A percentile compares a stretch with the other conserved stretches of the same genome.
Conservation (phyloP, 2,329 filamentous ascomycete species). For the Botrytis medusae region DNA sequence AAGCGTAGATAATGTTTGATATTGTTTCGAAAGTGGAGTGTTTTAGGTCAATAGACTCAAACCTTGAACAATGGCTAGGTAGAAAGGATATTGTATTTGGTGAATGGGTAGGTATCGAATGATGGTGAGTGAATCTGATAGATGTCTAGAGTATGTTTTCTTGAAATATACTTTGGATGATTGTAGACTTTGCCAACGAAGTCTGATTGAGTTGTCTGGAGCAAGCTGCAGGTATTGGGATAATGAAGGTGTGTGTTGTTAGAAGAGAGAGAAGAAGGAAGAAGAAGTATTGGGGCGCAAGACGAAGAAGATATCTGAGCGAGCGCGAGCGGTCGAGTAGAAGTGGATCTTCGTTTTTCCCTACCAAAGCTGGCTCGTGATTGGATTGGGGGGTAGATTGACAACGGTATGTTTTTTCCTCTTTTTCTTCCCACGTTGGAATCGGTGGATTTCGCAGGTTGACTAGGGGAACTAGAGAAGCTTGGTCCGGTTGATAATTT, state of each 20-base stretch:
- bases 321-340: constrained; percentile 2
- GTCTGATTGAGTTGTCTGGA: constrained; percentile 11
- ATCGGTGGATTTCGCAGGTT: background rate
- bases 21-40: constrained; percentile 7
- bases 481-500: background rate
- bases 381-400: background rate
- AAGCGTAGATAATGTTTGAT: background rate
- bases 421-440: background rate
- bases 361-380: background rate
- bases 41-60: constrained; percentile 9
- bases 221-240: constrained; percentile 15
- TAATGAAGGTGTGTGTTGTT: constrained; percentile 8
- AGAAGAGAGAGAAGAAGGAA: background rate
- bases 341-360: background rate
- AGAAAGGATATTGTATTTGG: background rate
- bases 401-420: background rate
- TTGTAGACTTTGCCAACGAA: constrained; percentile 24
- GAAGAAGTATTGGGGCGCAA: background rate
- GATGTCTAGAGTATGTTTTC: background rate
- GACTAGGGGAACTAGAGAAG: constrained; percentile 2
- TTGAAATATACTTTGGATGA: background rate
- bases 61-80: background rate
- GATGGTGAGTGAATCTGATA: background rate
- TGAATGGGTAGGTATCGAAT: constrained; percentile 2
- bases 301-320: constrained; percentile 3